Conservation (phyloP, 441 rosid genomes). For the Rhodomyrtus psidioides region DNA sequence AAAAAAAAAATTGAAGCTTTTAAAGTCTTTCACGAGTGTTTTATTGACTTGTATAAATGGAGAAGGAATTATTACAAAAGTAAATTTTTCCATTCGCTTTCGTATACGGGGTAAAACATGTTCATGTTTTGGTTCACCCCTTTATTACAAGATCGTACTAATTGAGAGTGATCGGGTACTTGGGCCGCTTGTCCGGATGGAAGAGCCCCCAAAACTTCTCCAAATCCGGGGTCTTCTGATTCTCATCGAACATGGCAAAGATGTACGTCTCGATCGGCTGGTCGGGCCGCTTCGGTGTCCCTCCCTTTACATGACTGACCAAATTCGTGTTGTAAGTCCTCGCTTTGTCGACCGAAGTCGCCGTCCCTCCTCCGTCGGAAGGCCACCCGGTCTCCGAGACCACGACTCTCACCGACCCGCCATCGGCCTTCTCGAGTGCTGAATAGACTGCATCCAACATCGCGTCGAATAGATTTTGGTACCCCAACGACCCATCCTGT, state of each 20-base stretch:
- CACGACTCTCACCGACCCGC: constrained; percentile 27
- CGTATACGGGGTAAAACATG: background rate
- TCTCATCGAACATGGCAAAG: constrained; percentile 39
- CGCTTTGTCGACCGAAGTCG: constrained; percentile 24
- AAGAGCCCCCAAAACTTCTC: constrained; percentile 37
- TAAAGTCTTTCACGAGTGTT: background rate
- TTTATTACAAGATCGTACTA: background rate
- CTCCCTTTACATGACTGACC: constrained; percentile 7
- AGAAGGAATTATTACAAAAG: background rate
- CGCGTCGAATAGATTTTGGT: constrained; percentile 49
- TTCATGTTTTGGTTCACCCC: background rate
- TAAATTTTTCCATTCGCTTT: background rate
- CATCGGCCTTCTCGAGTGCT: constrained; percentile 33
- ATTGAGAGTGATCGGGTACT: constrained; percentile 15
- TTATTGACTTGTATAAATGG: background rate
- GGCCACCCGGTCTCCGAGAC: constrained; percentile 63
- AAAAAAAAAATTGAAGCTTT: background rate
- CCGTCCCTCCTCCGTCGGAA: constrained; percentile 24
- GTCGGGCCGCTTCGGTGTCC: constrained; percentile 32
- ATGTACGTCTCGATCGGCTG: constrained; percentile 20
- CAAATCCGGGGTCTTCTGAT: constrained; percentile 15
- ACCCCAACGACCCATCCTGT: constrained; percentile 4
- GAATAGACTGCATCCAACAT: constrained; percentile 29
- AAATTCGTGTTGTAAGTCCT: constrained; percentile 11
- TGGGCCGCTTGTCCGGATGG: constrained; percentile 21